Evolutionary conservation across 2,329 filamentous ascomycete genomes (phyloP), one percentile per base, ranked within the genome.

Genomic region (Aspergillus alliaceus): DNA sequence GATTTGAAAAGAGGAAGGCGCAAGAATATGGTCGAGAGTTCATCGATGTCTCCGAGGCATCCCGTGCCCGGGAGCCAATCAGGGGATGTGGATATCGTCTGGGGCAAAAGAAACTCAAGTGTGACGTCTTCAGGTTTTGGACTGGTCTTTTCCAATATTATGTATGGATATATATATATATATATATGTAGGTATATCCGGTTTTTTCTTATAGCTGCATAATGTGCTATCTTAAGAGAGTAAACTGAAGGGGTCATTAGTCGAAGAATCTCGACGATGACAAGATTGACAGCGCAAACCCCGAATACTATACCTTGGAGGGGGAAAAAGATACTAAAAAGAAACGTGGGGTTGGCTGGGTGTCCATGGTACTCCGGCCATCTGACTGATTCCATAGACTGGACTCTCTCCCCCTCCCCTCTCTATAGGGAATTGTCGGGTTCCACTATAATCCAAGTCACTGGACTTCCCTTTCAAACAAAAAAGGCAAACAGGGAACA

Each of bases 51-150:
- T 58, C 63, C 63, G 61, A 57, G 31, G 60, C 51, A 35, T 59
- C 59, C 63, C 63, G 61, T 57, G 47, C 57, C 35, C 32, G 35
- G 44, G 39, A 37, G 46, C 62, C 62, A 64, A 64, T 64, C 62
- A 64, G 39, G 32, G 24, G 11, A 31, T 42, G 48, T 37, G 46
- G 57, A 64, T 61, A 61, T 59, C 59, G 32, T 35, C 24, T 15
- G 49, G 47, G 24, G 34, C 22, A 22, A 56, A 51, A 51, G 53
- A 49, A 24, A 55, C 34, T 53, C 48, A 48, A 40, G 35, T 39
- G 62, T 63, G 58, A 63, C 60, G 62, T 64, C 39, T 14, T 24
- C 12, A n/a, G n/a, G n/a, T n/a, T n/a, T n/a, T n/a, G n/a, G n/a
- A n/a, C n/a, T n/a, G n/a, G n/a, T n/a, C n/a, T n/a, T n/a, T n/a